phyloP scores from a whole-genome alignment of 2,329 filamentous ascomycete genomes.

The Colletotrichum euphorbiae region DNA sequence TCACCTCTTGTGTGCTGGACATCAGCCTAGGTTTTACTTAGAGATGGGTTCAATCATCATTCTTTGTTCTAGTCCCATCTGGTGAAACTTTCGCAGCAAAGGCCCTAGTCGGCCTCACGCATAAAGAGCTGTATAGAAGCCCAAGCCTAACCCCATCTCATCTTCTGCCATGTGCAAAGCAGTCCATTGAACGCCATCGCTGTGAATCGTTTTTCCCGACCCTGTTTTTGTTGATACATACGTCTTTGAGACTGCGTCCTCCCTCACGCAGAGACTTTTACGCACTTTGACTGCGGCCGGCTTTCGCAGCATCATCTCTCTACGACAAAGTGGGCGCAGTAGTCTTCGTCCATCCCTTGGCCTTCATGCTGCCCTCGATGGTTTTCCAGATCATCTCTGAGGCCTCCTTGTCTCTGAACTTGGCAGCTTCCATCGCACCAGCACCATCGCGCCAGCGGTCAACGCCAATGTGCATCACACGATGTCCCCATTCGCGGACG shows the following conservation, averaged over 20 bases:
- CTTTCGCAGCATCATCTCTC: neutral
- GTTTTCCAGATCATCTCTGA: constrained; percentile 93
- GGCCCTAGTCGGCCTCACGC: neutral
- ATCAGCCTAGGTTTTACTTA: too few species aligned
- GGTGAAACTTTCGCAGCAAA: neutral
- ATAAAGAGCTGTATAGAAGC: neutral
- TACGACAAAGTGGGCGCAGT: constrained; percentile 63
- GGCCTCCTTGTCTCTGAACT: constrained; percentile 91
- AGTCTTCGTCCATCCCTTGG: constrained; percentile 84
- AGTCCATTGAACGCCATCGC: constrained; percentile 36
- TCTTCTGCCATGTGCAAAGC: constrained; percentile 14
- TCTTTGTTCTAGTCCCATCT: neutral
- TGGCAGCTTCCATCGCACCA: constrained; percentile 61
- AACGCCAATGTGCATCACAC: constrained; percentile 82
- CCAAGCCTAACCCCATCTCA: neutral
- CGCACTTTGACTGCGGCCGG: neutral
- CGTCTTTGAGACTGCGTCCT: neutral
- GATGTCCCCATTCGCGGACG: constrained; percentile 86
- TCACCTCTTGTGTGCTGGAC: too few species aligned
- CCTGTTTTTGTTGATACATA: constrained; percentile 32
- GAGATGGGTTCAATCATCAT: too few species aligned
- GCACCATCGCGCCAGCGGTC: constrained; percentile 80
- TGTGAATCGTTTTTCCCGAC: constrained; percentile 34
- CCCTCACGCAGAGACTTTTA: neutral
- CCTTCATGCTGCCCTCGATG: constrained; percentile 88